Evolutionary conservation across 129 eudicot species (phyloP).

Genomic region (Silybum marianum): DNA sequence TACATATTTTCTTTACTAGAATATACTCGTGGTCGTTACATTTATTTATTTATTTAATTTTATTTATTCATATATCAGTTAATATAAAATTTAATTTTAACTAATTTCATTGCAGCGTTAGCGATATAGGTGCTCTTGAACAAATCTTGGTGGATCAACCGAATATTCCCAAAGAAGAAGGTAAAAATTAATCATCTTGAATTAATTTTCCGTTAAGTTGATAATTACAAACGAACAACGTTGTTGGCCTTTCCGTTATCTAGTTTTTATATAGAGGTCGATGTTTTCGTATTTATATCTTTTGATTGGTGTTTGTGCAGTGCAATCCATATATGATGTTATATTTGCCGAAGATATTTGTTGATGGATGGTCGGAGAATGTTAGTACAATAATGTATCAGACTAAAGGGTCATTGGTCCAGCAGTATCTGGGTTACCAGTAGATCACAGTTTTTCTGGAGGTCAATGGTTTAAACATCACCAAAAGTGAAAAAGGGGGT

Average conservation of each 20-base stretch:
- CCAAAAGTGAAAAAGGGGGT: background rate
- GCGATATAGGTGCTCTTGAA: constrained; percentile 70
- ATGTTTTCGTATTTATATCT: background rate
- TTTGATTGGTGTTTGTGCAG: constrained; percentile 53
- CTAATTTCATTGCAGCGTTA: constrained; percentile 47
- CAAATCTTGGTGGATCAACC: constrained; percentile 89
- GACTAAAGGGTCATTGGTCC: background rate
- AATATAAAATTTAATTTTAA: background rate
- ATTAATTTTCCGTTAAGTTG: too few relatives aligned
- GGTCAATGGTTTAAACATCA: background rate
- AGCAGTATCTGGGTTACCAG: background rate
- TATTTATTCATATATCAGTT: background rate
- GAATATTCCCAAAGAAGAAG: constrained; percentile 77
- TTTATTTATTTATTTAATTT: background rate
- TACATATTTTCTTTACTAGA: background rate
- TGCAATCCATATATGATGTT: constrained; percentile 64
- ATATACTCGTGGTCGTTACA: background rate
- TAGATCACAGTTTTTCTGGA: background rate
- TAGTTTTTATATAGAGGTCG: background rate
- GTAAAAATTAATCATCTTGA: constrained; percentile 26
- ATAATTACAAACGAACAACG: background rate
- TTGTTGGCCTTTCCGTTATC: background rate
- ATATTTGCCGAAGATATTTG: constrained; percentile 88
- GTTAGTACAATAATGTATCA: background rate
- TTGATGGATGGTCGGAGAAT: constrained; percentile 26